Evolutionary conservation across 441 rosid genomes (phyloP).

Genomic region (Euphorbia schlechtendalii): DNA sequence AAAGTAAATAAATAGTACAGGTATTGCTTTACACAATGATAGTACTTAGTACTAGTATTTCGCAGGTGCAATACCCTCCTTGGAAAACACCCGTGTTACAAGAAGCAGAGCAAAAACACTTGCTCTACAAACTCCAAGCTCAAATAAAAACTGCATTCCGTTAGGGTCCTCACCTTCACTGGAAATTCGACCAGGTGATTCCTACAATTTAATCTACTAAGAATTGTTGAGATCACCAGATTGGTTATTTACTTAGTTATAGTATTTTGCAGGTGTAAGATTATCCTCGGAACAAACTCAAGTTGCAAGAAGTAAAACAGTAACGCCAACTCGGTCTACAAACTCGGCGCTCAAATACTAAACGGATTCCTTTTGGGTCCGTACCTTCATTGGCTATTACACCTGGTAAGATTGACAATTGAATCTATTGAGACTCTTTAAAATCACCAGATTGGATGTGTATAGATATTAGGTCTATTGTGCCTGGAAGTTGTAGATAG

Average conservation of each 20-base stretch:
- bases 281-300: no score
- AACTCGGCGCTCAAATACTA: no score
- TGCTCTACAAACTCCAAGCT: conserved; percentile 20
- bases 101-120: background rate
- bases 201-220: conserved; percentile 2
- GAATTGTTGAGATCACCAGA: background rate
- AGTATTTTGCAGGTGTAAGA: no score
- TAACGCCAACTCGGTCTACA: no score
- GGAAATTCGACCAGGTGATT: conserved; percentile 17
- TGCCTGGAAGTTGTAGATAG: background rate
- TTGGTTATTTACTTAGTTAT: background rate
- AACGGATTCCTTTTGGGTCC: no score
- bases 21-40: background rate
- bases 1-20: background rate
- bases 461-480: background rate
- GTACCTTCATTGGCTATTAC: no score
- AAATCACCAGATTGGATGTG: no score
- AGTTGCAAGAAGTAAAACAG: no score
- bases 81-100: conserved; percentile 7
- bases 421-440: no score
- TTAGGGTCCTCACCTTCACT: conserved; percentile 32
- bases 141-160: conserved; percentile 12
- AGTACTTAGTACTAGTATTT: background rate
- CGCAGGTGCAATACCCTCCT: conserved; percentile 7
- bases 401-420: no score